A percentile compares a stretch with the other conserved stretches of the same genome.
Evolutionary conservation across 345 rosid species (phyloP).

Genomic region (Punica granatum): DNA sequence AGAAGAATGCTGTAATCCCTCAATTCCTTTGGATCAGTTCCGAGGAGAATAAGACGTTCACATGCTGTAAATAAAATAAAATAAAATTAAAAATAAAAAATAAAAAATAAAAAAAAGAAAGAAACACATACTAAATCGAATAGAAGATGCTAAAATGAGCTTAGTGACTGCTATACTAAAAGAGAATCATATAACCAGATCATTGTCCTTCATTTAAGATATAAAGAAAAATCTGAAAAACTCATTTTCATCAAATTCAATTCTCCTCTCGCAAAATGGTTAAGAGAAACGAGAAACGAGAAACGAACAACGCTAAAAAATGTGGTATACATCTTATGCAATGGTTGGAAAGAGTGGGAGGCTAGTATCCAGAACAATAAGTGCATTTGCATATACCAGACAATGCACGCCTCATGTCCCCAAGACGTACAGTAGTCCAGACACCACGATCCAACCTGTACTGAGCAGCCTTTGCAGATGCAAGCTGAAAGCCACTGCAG

Average conservation of each 20-base stretch:
- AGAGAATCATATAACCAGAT: neutral
- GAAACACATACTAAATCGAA: too few relatives aligned
- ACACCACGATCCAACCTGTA: conserved; percentile 50
- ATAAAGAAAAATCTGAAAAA: neutral
- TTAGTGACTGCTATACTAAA: neutral
- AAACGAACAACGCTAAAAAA: too few relatives aligned
- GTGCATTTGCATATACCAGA: conserved; percentile 27
- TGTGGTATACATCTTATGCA: neutral
- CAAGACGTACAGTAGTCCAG: conserved; percentile 43
- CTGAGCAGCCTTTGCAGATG: conserved; percentile 52
- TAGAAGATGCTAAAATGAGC: neutral
- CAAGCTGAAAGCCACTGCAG: conserved; percentile 44
- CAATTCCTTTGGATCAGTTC: conserved; percentile 39
- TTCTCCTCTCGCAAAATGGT: neutral
- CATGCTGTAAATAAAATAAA: conserved; percentile 36
- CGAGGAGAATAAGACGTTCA: conserved; percentile 53
- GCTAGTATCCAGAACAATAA: neutral
- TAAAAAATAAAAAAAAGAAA: too few relatives aligned
- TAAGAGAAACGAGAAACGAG: neutral
- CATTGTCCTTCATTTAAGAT: neutral
- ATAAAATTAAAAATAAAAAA: neutral
- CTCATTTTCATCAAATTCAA: neutral
- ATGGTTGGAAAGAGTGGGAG: neutral
- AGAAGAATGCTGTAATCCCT: conserved; percentile 66
- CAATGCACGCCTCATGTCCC: conserved; percentile 58